Conservation (phyloP, 768 basidiomycete species). For the Cystofilobasidium capitatum region DNA sequence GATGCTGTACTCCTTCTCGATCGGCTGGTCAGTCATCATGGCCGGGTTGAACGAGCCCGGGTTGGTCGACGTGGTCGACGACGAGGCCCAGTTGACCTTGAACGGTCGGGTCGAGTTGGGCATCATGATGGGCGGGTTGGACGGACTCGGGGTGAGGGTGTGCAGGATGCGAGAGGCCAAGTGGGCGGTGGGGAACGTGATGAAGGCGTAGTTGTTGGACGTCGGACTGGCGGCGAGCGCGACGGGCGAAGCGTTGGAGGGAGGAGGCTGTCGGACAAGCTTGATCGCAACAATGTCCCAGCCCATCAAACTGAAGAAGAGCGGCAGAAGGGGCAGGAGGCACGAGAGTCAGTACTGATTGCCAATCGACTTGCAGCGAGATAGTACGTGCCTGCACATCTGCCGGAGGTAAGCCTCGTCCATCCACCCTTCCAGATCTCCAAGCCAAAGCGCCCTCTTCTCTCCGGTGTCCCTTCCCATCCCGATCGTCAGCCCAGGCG, state of each 20-base stretch:
- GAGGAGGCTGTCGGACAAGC: conserved; percentile 26
- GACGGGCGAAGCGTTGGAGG: conserved; percentile 56
- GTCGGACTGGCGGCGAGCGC: conserved; percentile 54
- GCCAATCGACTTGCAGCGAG: too few species aligned
- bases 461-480: conserved; percentile 19
- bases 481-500: conserved; percentile 2
- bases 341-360: background rate
- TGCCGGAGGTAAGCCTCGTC: conserved; percentile 89
- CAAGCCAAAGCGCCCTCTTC: conserved; percentile 61
- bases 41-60: conserved; percentile 21
- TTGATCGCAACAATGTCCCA: conserved; percentile 52
- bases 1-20: conserved; percentile 71
- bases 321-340: background rate
- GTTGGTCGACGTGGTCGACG: conserved; percentile 23
- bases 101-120: conserved; percentile 78
- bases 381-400: conserved; percentile 47
- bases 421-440: conserved; percentile 91
- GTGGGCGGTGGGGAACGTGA: conserved; percentile 55
- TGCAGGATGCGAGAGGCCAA: conserved; percentile 24
- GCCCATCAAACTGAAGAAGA: conserved; percentile 52
- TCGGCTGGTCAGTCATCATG: conserved; percentile 7
- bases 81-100: conserved; percentile 57
- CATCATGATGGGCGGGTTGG: conserved; percentile 52
- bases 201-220: conserved; percentile 77
- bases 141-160: conserved; percentile 35